Conservation (phyloP, 1,284 basidiomycete genomes). For the Tausonia pullulans region DNA sequence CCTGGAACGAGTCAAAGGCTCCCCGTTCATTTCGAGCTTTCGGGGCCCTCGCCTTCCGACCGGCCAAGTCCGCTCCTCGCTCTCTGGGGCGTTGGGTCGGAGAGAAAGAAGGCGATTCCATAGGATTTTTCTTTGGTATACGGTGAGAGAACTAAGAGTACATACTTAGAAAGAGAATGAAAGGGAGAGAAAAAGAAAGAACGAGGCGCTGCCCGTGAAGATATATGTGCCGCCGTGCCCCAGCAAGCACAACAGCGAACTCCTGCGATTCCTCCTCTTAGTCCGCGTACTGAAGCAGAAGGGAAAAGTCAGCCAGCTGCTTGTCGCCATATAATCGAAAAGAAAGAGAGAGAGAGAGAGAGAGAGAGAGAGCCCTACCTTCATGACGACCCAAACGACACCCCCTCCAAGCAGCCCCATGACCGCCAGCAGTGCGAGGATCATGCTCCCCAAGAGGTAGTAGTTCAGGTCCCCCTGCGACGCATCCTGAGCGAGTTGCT, state of each 20-base stretch:
- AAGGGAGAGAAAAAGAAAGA: neutral
- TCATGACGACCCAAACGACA: constrained; percentile 23
- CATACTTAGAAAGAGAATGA: no score
- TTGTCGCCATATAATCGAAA: neutral
- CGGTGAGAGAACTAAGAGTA: no score
- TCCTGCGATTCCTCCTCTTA: no score
- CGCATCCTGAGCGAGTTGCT: constrained; percentile 14
- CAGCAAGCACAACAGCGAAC: no score
- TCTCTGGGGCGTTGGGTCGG: no score
- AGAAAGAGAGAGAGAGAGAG: neutral
- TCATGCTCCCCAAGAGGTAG: constrained; percentile 19
- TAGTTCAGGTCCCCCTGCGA: constrained; percentile 16
- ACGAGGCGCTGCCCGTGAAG: neutral
- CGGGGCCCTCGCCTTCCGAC: no score
- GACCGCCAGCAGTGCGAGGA: constrained; percentile 21
- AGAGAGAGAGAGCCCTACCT: constrained; percentile 6
- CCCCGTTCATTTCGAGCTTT: no score
- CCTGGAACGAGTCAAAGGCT: no score
- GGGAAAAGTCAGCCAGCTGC: neutral
- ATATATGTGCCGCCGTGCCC: no score
- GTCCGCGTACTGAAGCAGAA: neutral
- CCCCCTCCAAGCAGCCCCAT: constrained; percentile 22
- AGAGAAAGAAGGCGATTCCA: no score
- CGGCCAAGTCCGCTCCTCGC: no score
- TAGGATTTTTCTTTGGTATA: no score